phyloP scores from a whole-genome alignment of 169 alveolate genomes.

The Cryptosporidium baileyi region DNA sequence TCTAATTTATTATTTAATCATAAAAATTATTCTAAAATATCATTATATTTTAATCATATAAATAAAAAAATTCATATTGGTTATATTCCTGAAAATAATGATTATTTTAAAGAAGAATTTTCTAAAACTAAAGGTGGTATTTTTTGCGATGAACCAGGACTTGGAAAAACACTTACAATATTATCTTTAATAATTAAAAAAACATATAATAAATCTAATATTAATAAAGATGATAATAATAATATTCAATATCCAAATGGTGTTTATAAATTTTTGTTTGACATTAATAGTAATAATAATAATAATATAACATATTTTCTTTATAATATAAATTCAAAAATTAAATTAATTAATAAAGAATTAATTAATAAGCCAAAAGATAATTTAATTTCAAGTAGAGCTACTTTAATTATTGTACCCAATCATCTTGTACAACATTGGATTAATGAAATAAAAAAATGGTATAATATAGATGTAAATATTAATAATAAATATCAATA shows the following conservation, averaged over 20 bases:
- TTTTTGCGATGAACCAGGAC: conserved; percentile 66
- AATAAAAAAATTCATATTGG: conserved; percentile 21
- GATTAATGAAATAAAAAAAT: conserved; percentile 38
- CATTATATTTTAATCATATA: conserved; percentile 8
- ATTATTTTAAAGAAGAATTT: not conserved
- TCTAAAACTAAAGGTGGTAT: conserved; percentile 27
- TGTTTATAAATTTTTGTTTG: not conserved
- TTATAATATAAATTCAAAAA: not conserved
- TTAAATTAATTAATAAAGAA: not conserved
- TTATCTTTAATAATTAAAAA: conserved; percentile 32
- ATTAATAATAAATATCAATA: not conserved
- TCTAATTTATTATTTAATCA: not conserved
- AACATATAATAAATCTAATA: not conserved
- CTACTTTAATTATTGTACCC: conserved; percentile 48
- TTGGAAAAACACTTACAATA: conserved; percentile 52
- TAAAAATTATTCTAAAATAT: not conserved
- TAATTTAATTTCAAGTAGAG: not conserved
- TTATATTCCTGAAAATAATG: not conserved
- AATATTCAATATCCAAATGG: conserved; percentile 30
- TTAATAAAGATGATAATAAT: not conserved
- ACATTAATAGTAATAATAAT: not conserved
- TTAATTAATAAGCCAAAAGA: not conserved
- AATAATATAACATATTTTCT: too few species aligned
- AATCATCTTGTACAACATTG: conserved; percentile 60
- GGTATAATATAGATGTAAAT: conserved; percentile 9